Percentiles rank a stretch among this genome's conserved stretches.
Evolutionary conservation across 1,284 basidiomycete genomes (phyloP).

Genomic region (Ustilago sp.): DNA sequence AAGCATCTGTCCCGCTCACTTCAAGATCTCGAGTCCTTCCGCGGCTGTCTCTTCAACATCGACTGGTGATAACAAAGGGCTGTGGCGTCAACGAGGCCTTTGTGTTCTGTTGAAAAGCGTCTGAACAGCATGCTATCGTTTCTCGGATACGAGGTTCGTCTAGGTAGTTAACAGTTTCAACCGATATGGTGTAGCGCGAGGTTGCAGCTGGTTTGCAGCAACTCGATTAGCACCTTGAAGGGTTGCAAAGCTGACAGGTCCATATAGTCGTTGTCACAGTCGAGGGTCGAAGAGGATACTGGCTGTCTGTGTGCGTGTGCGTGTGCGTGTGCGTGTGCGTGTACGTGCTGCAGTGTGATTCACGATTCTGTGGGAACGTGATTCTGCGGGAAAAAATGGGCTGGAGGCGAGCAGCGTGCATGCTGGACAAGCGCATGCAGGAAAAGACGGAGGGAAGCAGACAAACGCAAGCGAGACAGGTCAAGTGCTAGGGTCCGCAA

Average conservation of each 20-base stretch:
- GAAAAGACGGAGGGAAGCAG: neutral
- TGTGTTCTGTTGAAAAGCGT: neutral
- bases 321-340: neutral
- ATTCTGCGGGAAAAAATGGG: slow-evolving; percentile 1
- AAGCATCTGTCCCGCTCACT: neutral
- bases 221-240: neutral
- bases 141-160: neutral
- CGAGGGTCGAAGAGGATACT: neutral
- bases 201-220: neutral
- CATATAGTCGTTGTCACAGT: neutral
- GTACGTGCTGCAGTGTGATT: neutral
- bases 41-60: neutral
- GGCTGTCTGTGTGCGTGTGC: neutral
- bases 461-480: slow-evolving; percentile 3
- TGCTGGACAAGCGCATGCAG: slow-evolving; percentile 3
- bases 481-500: slow-evolving; percentile 8
- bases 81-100: neutral
- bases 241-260: slow-evolving; percentile 5
- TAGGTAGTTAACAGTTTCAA: neutral
- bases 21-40: neutral
- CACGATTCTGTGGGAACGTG: neutral
- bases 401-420: slow-evolving; percentile 2
- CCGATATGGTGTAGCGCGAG: slow-evolving; percentile 1
- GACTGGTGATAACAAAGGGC: neutral
- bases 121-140: neutral